Conservation (phyloP, 2,329 filamentous ascomycete species). For the Calonectria pseudoturangicola region DNA sequence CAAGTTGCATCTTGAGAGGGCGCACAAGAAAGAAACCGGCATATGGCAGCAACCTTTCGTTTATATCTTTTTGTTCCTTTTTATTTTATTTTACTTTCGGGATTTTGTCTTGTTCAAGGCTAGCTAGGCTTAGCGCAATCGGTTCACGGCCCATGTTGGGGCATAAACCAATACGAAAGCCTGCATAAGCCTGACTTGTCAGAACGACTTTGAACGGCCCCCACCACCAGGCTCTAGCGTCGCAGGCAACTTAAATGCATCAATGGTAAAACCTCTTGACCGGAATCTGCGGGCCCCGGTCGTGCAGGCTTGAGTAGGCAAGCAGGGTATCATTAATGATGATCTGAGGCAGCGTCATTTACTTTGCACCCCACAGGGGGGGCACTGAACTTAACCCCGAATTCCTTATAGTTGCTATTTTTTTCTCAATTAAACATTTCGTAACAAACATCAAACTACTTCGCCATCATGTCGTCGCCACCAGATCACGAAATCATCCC, state of each 20-base stretch:
- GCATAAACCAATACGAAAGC: background rate
- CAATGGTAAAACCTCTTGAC: background rate
- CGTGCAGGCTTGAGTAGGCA: background rate
- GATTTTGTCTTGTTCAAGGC: too few species aligned
- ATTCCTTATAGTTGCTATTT: background rate
- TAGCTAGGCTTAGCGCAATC: too few species aligned
- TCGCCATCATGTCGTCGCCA: constrained; percentile 1
- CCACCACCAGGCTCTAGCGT: background rate
- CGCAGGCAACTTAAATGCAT: background rate
- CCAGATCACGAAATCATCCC: constrained; percentile 24
- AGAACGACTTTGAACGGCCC: too few species aligned
- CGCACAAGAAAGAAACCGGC: too few species aligned
- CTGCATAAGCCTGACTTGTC: background rate
- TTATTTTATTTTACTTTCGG: too few species aligned
- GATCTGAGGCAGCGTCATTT: background rate
- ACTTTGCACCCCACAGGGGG: background rate
- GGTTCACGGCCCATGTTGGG: too few species aligned
- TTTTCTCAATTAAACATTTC: background rate
- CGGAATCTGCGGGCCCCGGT: background rate
- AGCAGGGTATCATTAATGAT: background rate
- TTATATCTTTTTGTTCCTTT: too few species aligned
- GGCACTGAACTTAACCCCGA: background rate
- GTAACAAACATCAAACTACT: background rate
- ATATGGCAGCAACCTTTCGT: too few species aligned
- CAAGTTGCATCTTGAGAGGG: too few species aligned